Conservation (phyloP, 2,329 filamentous ascomycete genomes). For the Lachnellula arida region DNA sequence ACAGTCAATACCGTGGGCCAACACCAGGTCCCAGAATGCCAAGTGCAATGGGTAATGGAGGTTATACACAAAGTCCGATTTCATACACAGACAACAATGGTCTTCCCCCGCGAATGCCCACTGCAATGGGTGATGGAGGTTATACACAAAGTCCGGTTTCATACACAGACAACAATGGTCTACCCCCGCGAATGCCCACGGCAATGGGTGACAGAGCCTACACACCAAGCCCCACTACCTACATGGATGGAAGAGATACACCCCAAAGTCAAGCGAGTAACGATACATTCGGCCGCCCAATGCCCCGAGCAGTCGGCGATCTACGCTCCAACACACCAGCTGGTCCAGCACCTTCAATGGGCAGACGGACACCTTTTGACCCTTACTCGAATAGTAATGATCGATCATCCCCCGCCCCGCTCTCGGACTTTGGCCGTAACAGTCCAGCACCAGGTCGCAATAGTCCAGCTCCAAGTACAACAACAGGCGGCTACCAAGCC, state of each 20-base stretch:
- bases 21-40: slow-evolving; percentile 22
- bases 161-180: no score
- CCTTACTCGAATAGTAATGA: slow-evolving; percentile 6
- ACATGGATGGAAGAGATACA: slow-evolving; percentile 16
- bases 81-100: slow-evolving; percentile 6
- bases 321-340: slow-evolving; percentile 26
- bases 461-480: not conserved
- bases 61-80: slow-evolving; percentile 28
- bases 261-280: slow-evolving; percentile 11
- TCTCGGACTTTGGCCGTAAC: slow-evolving; percentile 11
- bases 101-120: slow-evolving; percentile 25
- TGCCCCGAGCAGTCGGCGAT: slow-evolving; percentile 21
- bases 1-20: slow-evolving; percentile 24
- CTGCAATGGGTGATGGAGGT: slow-evolving; percentile 25
- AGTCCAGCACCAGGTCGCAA: slow-evolving; percentile 12
- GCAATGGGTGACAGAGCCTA: no score
- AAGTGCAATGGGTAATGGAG: slow-evolving; percentile 27
- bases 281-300: slow-evolving; percentile 24
- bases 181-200: no score
- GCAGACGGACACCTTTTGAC: slow-evolving; percentile 25
- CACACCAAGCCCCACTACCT: not conserved
- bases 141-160: slow-evolving; percentile 29
- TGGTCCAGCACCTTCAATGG: slow-evolving; percentile 24
- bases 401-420: slow-evolving; percentile 12
- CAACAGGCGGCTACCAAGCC: slow-evolving; percentile 16